A percentile compares a stretch with the other conserved stretches of the same genome.
Evolutionary conservation across 2,329 filamentous ascomycete genomes (phyloP).

Genomic region (Pseudogymnoascus sp.): DNA sequence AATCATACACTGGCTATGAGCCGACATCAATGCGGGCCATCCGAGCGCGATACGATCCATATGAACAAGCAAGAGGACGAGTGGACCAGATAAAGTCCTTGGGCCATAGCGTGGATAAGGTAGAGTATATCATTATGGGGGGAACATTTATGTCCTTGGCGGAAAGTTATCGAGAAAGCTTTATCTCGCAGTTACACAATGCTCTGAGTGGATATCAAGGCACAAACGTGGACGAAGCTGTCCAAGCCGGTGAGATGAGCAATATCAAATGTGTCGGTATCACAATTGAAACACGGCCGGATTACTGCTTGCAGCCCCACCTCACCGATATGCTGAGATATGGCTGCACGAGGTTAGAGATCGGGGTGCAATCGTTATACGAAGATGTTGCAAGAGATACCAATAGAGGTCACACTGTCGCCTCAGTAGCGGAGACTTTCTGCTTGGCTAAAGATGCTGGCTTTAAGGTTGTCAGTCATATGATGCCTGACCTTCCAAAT

Average conservation of each 20-base stretch:
- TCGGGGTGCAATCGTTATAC: conserved; percentile 93
- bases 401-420: conserved; percentile 92
- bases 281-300: conserved; percentile 92
- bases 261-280: conserved; percentile 97
- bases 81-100: conserved; percentile 95
- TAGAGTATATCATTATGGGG: conserved; percentile 99
- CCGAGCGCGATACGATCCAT: conserved; percentile 91
- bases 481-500: conserved; percentile 98
- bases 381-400: conserved; percentile 98
- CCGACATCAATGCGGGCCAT: conserved; percentile 98
- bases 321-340: conserved; percentile 95
- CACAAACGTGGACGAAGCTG: conserved; percentile 87
- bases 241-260: conserved; percentile 89
- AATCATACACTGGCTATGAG: conserved; percentile 97
- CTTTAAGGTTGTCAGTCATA: conserved; percentile 98
- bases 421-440: conserved; percentile 91
- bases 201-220: conserved; percentile 94
- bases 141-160: conserved; percentile 97
- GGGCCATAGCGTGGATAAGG: conserved; percentile 95
- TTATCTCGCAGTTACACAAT: conserved; percentile 94
- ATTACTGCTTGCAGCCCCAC: conserved; percentile 95
- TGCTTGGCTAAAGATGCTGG: conserved; percentile 95
- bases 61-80: conserved; percentile 89
- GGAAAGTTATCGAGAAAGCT: conserved; percentile 80
- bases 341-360: conserved; percentile 86